These are phyloP conservation scores for Neofusicoccum laricinum DNA, from an alignment of 2,329 filamentous ascomycete species.

Conservation along the genomic window DNA sequence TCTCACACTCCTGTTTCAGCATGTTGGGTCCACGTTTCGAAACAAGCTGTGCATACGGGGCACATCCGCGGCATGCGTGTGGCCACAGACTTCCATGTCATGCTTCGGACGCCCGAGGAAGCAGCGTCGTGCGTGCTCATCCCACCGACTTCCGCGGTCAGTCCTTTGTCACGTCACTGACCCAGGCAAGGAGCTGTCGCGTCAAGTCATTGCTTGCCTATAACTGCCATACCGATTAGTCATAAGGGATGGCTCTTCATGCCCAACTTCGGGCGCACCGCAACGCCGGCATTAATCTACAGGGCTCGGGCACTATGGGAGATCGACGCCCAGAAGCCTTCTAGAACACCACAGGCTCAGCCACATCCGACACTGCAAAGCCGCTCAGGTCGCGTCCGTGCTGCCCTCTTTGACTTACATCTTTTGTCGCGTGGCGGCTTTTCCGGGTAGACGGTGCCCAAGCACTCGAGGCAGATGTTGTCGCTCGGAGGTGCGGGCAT, in stretches of 20 bases:
- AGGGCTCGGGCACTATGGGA: not conserved
- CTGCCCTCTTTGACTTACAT: not conserved
- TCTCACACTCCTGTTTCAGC: no score
- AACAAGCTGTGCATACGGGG: no score
- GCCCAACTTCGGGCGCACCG: not conserved
- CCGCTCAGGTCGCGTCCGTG: not conserved
- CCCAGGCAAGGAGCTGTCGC: no score
- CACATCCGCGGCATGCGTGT: no score
- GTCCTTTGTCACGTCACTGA: no score
- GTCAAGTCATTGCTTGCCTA: no score
- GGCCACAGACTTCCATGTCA: no score
- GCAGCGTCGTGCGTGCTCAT: no score
- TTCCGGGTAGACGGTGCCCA: not conserved
- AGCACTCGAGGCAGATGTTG: constrained; percentile 6
- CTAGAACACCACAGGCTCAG: not conserved
- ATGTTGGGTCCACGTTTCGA: no score
- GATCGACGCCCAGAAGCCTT: not conserved
- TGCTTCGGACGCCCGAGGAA: no score
- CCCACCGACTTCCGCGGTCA: no score
- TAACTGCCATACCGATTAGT: no score
- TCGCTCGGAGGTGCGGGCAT: not conserved
- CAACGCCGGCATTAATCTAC: not conserved
- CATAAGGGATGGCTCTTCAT: not conserved
- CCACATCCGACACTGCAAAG: not conserved
- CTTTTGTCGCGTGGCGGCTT: not conserved